Evolutionary conservation across 495 filamentous ascomycete genomes (phyloP).

Genomic region (Podospora bellae-mahoneyi): DNA sequence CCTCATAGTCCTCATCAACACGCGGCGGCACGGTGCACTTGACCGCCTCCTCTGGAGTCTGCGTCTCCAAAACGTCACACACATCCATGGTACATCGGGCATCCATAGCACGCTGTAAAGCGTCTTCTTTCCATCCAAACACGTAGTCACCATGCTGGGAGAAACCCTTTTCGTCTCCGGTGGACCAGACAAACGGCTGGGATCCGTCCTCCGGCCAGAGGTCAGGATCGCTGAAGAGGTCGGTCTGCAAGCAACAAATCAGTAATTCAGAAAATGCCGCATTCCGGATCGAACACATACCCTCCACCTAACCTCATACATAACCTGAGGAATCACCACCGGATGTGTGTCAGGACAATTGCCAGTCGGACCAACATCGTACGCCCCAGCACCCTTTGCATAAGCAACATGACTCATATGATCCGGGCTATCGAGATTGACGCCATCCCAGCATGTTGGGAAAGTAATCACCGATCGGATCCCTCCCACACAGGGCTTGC

Average conservation of each 20-base stretch:
- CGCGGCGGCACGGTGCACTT: constrained; percentile 38
- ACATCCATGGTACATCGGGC: constrained; percentile 33
- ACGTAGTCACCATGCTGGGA: constrained; percentile 66
- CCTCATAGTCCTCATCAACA: constrained; percentile 41
- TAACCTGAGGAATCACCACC: constrained; percentile 57
- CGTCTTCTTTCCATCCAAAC: constrained; percentile 64
- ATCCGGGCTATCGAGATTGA: constrained; percentile 30
- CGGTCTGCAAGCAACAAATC: neutral
- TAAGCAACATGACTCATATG: constrained; percentile 56
- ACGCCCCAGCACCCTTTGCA: constrained; percentile 36
- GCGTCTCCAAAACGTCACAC: constrained; percentile 38
- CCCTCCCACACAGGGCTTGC: constrained; percentile 39
- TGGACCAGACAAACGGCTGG: constrained; percentile 30
- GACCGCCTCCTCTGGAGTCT: constrained; percentile 38
- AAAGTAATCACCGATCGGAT: constrained; percentile 48
- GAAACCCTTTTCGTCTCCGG: constrained; percentile 26
- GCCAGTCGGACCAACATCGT: constrained; percentile 43
- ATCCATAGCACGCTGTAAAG: constrained; percentile 35
- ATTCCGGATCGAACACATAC: constrained; percentile 38
- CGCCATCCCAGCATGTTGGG: constrained; percentile 53
- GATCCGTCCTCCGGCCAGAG: constrained; percentile 29
- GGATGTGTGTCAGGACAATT: constrained; percentile 57
- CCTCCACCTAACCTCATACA: constrained; percentile 63
- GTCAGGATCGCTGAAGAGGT: constrained; percentile 35
- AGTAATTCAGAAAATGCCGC: neutral